A percentile compares a stretch with the other conserved stretches of the same genome.
Conservation (phyloP, 2,329 filamentous ascomycete genomes). For the Gaeumannomyces tritici region DNA sequence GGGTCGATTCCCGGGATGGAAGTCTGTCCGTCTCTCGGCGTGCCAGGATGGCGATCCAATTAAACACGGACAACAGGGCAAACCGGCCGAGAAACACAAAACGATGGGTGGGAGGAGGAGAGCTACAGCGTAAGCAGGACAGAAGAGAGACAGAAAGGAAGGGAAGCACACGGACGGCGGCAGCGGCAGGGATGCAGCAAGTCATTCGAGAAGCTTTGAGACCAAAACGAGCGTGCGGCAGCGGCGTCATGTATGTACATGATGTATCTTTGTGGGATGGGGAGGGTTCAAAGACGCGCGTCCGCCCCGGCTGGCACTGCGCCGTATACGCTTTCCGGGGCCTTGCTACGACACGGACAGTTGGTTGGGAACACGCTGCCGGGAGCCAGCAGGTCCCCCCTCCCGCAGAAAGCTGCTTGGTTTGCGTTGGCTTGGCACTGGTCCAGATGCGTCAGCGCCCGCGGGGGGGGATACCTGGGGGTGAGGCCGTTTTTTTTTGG, state of each 20-base stretch:
- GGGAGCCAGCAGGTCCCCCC: too few species aligned
- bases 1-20: neutral
- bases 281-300: neutral
- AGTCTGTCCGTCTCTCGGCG: neutral
- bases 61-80: neutral
- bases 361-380: neutral
- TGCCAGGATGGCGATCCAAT: neutral
- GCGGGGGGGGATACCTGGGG: neutral
- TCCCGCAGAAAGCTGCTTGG: neutral
- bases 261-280: neutral
- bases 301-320: neutral
- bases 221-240: neutral
- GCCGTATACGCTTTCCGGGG: neutral
- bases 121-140: neutral
- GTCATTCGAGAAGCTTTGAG: neutral
- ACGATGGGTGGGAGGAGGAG: too few species aligned
- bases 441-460: neutral
- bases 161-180: too few species aligned
- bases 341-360: neutral
- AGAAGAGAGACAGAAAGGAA: too few species aligned
- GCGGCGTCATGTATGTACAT: neutral
- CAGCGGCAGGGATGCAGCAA: neutral
- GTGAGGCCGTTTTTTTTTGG: neutral
- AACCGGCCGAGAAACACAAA: neutral
- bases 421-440: neutral